Evolutionary conservation across 2,329 filamentous ascomycete genomes (phyloP).

Genomic region (Ophiostoma quercus): DNA sequence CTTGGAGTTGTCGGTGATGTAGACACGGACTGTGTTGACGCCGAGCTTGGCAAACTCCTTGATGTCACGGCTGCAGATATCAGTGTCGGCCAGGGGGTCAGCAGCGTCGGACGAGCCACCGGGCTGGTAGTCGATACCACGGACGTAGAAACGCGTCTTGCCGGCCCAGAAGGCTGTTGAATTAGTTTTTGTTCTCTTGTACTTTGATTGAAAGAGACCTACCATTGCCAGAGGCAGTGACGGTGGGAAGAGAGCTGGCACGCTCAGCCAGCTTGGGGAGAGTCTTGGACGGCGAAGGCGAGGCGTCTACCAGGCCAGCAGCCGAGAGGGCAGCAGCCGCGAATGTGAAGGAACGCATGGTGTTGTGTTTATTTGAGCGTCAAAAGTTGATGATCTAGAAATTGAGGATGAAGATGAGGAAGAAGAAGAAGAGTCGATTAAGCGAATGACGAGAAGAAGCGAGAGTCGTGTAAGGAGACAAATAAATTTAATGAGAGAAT

Average conservation of each 20-base stretch:
- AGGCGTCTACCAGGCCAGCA: constrained; percentile 40
- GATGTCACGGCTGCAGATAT: constrained; percentile 73
- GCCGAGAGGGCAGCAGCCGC: constrained; percentile 46
- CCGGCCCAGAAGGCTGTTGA: constrained; percentile 50
- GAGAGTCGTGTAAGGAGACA: not conserved
- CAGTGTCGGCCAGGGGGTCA: constrained; percentile 72
- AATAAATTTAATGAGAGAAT: constrained; percentile 19
- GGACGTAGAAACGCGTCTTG: constrained; percentile 52
- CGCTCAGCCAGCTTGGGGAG: constrained; percentile 48
- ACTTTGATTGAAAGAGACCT: constrained; percentile 26
- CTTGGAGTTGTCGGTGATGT: constrained; percentile 81
- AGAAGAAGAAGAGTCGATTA: not conserved
- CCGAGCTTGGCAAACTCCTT: constrained; percentile 76
- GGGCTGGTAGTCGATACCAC: constrained; percentile 60
- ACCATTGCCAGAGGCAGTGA: constrained; percentile 56
- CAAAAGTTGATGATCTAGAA: not conserved
- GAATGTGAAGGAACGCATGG: constrained; percentile 47
- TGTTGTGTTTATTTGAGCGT: not conserved
- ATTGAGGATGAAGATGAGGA: not conserved
- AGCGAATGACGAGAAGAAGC: constrained; percentile 14
- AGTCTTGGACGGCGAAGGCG: constrained; percentile 51
- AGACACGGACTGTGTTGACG: constrained; percentile 87
- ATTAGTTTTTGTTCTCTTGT: not conserved
- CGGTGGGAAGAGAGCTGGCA: constrained; percentile 41
- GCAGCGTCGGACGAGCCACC: constrained; percentile 49